phyloP scores from a whole-genome alignment of 176 grass and related monocot genomes.

The Hyparrhenia diplandra region DNA sequence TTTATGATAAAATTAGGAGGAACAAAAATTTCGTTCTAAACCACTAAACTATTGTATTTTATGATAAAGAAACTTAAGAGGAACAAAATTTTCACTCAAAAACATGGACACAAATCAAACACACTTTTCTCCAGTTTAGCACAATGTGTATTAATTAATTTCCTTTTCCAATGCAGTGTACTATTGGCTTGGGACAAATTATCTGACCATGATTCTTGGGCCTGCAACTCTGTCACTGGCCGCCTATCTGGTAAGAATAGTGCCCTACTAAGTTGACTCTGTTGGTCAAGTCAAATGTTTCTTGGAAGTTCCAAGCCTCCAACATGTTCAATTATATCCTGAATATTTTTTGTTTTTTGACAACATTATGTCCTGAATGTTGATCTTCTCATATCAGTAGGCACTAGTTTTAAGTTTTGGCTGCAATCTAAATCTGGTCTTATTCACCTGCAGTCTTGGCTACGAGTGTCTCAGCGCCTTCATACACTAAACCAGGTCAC shows the following conservation, averaged over 20 bases:
- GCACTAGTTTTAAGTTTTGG: background rate
- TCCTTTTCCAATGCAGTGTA: slow-evolving; percentile 46
- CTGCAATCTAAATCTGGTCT: slow-evolving; percentile 13
- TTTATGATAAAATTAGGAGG: background rate
- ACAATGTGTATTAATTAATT: background rate
- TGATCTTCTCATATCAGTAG: background rate
- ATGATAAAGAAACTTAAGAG: background rate
- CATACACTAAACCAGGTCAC: slow-evolving; percentile 76
- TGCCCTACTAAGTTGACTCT: background rate
- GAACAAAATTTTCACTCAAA: background rate
- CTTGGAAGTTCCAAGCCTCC: background rate
- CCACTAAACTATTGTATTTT: background rate
- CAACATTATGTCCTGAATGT: background rate
- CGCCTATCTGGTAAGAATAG: slow-evolving; percentile 71
- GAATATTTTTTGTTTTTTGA: too few relatives aligned
- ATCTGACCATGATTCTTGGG: slow-evolving; percentile 37
- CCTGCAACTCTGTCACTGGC: slow-evolving; percentile 32
- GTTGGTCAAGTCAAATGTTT: background rate
- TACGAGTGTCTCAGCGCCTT: slow-evolving; percentile 72
- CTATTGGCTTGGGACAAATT: slow-evolving; percentile 54
- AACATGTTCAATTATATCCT: background rate
- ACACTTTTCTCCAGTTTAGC: background rate
- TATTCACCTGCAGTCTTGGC: slow-evolving; percentile 59
- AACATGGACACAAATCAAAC: background rate
- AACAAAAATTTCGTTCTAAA: background rate